Evolutionary conservation across 352 stramenopile species (phyloP), one percentile per base, ranked within the genome.

Genomic region (Pythium angustatum): DNA sequence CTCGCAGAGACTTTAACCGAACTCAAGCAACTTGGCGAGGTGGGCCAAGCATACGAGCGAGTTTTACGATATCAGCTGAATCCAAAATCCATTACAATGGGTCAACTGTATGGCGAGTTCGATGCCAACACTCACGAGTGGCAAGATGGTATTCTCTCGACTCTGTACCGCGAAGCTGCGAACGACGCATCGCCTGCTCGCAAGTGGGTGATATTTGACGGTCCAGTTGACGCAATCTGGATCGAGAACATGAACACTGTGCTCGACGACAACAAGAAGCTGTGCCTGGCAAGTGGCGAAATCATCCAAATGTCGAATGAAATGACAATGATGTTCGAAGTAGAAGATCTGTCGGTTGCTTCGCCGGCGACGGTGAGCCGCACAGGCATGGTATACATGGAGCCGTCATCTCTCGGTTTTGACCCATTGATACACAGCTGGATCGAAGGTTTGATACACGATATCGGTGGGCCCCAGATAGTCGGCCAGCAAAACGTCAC

Each of bases 221-320:
- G 95, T 0, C 95, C 95, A 4, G 96, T 98, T 2, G 95, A 98
- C 63, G 92, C 95, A 7, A 96, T 98, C 52, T 98, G 95, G 95
- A 98, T 98, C 71, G 95, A 98, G 72, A 98, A 98, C 73, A 98
- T 98, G 94, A 98, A 98, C 65, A 98, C 95, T 0, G 95, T 98
- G 12, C 78, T 98, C 44, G 94, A 98, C 61, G 94, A 98, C 75
- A 98, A 98, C 78, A 98, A 98, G 70, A 97, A 98, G 66, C 72
- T 98, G 7, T 98, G 94, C 58, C 71, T 98, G 7, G 94, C 87
- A 15, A 98, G 88, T 51, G 95, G 95, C 28, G 95, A 98, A 68
- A 98, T 98, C 59, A 97, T 98, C 49, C 83, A 92, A 31, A 95
- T 98, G 72, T 95, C 82, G 21, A 93, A 96, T 49, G 81, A 94